Evolutionary conservation across 805 yeast species (phyloP).

Genomic region (Nakazawaea molendinolei): DNA sequence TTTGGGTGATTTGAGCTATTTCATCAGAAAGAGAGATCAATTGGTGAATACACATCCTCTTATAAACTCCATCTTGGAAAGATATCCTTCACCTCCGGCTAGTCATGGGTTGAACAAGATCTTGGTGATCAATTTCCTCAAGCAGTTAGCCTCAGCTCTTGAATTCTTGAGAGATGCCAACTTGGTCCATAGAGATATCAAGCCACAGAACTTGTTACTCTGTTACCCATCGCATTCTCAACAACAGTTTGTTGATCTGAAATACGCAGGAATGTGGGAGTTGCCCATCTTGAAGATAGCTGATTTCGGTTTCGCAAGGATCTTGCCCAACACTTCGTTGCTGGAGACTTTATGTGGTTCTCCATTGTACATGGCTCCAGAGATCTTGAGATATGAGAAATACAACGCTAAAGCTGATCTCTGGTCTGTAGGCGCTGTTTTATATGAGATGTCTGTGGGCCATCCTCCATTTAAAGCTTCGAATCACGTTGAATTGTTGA

Average conservation of each 20-base stretch:
- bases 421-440: conserved; percentile 97
- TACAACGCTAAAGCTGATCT: conserved; percentile 96
- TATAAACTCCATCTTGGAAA: conserved; percentile 63
- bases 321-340: conserved; percentile 85
- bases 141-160: conserved; percentile 81
- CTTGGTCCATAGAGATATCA: conserved; percentile 90
- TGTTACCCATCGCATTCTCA: conserved; percentile 75
- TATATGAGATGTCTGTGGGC: conserved; percentile 95
- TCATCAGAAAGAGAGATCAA: conserved; percentile 72
- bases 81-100: conserved; percentile 76
- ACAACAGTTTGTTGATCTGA: conserved; percentile 45
- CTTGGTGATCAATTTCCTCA: conserved; percentile 75
- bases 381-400: conserved; percentile 86
- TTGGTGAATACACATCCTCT: conserved; percentile 71
- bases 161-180: conserved; percentile 75
- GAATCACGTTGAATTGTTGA: conserved; percentile 83
- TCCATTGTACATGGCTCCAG: conserved; percentile 98
- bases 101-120: conserved; percentile 76
- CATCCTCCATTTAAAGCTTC: conserved; percentile 93
- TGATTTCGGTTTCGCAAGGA: conserved; percentile 96
- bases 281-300: conserved; percentile 90
- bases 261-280: conserved; percentile 78
- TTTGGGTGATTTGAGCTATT: conserved; percentile 85
- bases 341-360: conserved; percentile 98
- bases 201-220: conserved; percentile 83